Base-by-base conservation (phyloP, 2,329 filamentous ascomycete genomes). In the Aspergillus phoenicis region DNA sequence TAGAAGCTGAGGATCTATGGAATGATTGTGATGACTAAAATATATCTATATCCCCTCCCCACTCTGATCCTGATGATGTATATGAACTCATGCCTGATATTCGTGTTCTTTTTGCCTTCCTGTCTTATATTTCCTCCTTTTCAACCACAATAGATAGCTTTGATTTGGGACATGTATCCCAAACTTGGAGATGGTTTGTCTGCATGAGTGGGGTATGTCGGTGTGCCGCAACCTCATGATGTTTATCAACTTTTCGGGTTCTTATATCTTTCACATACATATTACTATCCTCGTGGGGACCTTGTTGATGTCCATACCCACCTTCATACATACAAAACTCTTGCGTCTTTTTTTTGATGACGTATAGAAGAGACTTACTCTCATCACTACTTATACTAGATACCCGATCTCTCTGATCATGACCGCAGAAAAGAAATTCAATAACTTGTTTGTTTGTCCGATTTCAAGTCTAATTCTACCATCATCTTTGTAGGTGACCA, bases 1-100 rank as follows among this genome's bases (percentile, higher is more conserved):
- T 74, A 6, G 73, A 75, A 47, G 69, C 60, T 5, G 73, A 73
- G 28, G 73, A 76, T 54, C 30, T 77, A 3, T 70, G 66, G 66
- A 63, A 60, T 61, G 64, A 60, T 5, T 61, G 56, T 51, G 39
- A 64, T 52, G 56, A 61, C 30, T 58, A 57, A 26, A 43, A 30
- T 17, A 20, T 52, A 39, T 54, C 20, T 41, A 20, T 13, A 51
- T 52, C 41, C 39, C 26, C 13, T 28, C 33, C 48, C 51, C 33
- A 36, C 33, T 38, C 10, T 28, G 20, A 52, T 47, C 52, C 41
- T 60, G 53, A 64, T 59, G 62, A 64, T 64, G 60, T 64, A 62
- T 41, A 64, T 60, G 62, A 63, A 57, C 51, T 57, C 30, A 52
- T 30, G 54, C 33, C 39, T 48, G 20, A 33, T 52, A 51, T 17